phyloP scores from a whole-genome alignment of 331 rosid genomes.

The Dryas integrifolia region DNA sequence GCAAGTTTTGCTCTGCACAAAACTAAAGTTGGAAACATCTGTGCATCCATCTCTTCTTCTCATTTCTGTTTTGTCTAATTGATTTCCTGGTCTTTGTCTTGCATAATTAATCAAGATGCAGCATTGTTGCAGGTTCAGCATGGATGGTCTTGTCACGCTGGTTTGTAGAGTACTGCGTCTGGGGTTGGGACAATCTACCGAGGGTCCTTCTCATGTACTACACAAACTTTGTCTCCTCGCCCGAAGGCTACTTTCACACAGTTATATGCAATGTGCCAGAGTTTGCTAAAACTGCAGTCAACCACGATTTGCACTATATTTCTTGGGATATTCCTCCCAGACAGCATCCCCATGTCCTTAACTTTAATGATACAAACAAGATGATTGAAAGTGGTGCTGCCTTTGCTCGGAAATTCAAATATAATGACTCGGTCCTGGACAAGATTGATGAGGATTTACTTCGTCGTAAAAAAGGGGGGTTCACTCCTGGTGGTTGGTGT shows the following conservation, averaged over 20 bases:
- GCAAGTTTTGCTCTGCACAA: background rate
- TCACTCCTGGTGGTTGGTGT: constrained; percentile 92
- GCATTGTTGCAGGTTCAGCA: constrained; percentile 74
- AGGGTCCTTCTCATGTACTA: constrained; percentile 94
- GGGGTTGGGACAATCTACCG: constrained; percentile 98
- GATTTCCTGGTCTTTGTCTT: background rate
- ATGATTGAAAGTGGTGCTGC: constrained; percentile 77
- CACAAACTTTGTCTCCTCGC: constrained; percentile 83
- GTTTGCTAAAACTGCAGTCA: constrained; percentile 63
- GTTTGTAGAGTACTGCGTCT: constrained; percentile 67
- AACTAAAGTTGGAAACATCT: background rate
- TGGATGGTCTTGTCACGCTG: constrained; percentile 85
- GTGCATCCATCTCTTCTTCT: background rate
- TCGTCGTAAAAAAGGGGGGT: constrained; percentile 39
- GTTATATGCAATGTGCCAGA: constrained; percentile 81
- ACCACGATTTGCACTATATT: constrained; percentile 78
- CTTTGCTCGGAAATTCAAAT: constrained; percentile 71
- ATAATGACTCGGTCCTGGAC: constrained; percentile 59
- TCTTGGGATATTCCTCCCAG: constrained; percentile 84
- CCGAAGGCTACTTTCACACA: constrained; percentile 96
- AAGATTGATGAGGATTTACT: constrained; percentile 62
- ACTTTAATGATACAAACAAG: constrained; percentile 59
- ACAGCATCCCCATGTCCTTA: constrained; percentile 86
- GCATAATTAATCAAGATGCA: constrained; percentile 14
- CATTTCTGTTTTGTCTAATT: background rate